Percentiles rank a stretch among this genome's conserved stretches.
phyloP scores from a whole-genome alignment of 1,139 yeast species.

The Kurtzmaniella quercitrusa region DNA sequence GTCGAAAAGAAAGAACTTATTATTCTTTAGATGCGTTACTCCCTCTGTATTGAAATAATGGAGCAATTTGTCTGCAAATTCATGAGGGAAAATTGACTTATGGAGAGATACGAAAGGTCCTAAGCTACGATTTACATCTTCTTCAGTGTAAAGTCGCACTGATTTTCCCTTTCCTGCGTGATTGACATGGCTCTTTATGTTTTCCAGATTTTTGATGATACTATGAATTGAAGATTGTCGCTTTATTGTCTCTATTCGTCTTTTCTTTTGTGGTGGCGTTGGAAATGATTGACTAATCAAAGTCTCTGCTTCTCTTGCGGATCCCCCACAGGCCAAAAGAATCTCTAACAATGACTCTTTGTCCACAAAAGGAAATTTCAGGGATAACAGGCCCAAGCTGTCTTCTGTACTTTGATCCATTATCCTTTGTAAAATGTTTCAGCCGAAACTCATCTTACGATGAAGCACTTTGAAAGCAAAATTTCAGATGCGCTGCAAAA shows the following conservation, averaged over 20 bases:
- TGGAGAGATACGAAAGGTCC: slow-evolving; percentile 49
- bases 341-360: slow-evolving; percentile 28
- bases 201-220: slow-evolving; percentile 7
- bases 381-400: slow-evolving; percentile 16
- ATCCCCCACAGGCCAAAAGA: slow-evolving; percentile 35
- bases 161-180: slow-evolving; percentile 3
- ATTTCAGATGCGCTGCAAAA: not conserved
- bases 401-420: slow-evolving; percentile 15
- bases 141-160: slow-evolving; percentile 24
- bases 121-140: slow-evolving; percentile 33
- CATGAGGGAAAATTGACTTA: slow-evolving; percentile 46
- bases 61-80: slow-evolving; percentile 43
- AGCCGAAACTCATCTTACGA: not conserved
- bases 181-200: not conserved
- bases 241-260: slow-evolving; percentile 12
- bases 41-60: slow-evolving; percentile 32
- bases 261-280: slow-evolving; percentile 10
- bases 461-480: not conserved
- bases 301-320: slow-evolving; percentile 22
- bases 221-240: slow-evolving; percentile 21
- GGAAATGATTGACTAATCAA: slow-evolving; percentile 23
- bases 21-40: slow-evolving; percentile 24
- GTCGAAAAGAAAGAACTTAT: slow-evolving; percentile 57
- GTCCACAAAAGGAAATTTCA: slow-evolving; percentile 23
- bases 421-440: not conserved